Evolutionary conservation across 257 asterid genomes (phyloP).

Genomic region (Lavandula angustifolia): DNA sequence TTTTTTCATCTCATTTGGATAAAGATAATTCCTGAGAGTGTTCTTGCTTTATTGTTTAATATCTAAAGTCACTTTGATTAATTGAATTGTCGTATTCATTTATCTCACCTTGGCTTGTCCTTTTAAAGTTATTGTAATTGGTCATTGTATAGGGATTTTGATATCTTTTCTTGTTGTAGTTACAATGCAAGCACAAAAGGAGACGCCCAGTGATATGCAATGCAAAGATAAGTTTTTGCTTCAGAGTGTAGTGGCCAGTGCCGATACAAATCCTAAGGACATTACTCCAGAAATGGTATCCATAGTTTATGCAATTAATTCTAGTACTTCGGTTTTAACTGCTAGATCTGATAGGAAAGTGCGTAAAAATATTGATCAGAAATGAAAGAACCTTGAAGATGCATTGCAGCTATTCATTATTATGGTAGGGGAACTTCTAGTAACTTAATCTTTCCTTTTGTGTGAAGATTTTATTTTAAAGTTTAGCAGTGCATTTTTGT

Average conservation of each 20-base stretch:
- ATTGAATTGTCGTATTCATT: background rate
- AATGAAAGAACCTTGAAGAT: background rate
- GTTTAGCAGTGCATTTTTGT: background rate
- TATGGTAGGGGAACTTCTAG: background rate
- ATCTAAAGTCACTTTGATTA: background rate
- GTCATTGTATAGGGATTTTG: background rate
- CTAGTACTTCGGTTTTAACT: background rate
- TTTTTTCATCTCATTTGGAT: background rate
- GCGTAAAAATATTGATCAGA: background rate
- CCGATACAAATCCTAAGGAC: slow-evolving; percentile 11
- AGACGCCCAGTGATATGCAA: slow-evolving; percentile 15
- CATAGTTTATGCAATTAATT: background rate
- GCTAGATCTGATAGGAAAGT: background rate
- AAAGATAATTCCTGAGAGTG: background rate
- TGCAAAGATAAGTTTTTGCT: slow-evolving; percentile 21
- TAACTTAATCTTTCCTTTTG: background rate
- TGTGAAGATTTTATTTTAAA: background rate
- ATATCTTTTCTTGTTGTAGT: background rate
- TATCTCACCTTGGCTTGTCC: background rate
- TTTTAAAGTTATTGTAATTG: background rate
- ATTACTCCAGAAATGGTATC: slow-evolving; percentile 14
- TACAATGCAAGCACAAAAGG: slow-evolving; percentile 24
- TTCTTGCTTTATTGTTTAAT: background rate
- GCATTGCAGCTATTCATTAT: background rate
- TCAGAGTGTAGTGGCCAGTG: slow-evolving; percentile 16